Base-by-base conservation (phyloP, 768 basidiomycete genomes). In the Pleurotus sapidus region DNA sequence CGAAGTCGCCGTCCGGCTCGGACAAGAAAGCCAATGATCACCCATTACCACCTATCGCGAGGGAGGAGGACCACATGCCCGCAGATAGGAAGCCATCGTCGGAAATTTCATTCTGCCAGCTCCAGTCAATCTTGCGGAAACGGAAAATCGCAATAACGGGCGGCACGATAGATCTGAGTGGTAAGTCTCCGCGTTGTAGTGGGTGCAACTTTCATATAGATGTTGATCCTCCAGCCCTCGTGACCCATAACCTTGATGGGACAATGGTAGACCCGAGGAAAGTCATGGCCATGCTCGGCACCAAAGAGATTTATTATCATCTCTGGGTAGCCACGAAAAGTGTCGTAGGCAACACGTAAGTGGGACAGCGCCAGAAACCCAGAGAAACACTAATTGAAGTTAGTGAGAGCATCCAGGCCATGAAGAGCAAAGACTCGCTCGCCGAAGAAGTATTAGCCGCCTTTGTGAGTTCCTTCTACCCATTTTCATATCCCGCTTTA, bases 151-250 rank as follows among this genome's bases (percentile, higher is more conserved):
- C 67, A 5, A 66, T 81, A 57, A 62, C 80, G 20, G 77, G 74
- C 5, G 70, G 79, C 56, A 79, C 78, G 5, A 61, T 77, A 12
- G 67, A 83, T 61, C 72, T 77, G 25, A 65, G 74, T 64, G 69
- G 82, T 81, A 66, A 55, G 77, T 68, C 15, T 59, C 5, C 30
- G 30, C 30, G 30, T 11, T 34, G 30, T 34, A 34, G 9, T 3
- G 11, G 30, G 9, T 34, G 30, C 30, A 9, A 3, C 30, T 34
- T 34, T 34, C 30, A 34, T 34, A 20, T 11, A 34, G 9, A 34
- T 3, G 49, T 14, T 5, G 5, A 14, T 39, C 42, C 46, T 46
- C 60, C 24, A 68, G 67, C 60, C 50, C 63, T 68, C 15, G 59
- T 63, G 17, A 47, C 64, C 9, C 54, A 65, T 48, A 59, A 67